Evolutionary conservation across 805 yeast genomes (phyloP).

Genomic region (Zygosaccharomyces gambellarensis): DNA sequence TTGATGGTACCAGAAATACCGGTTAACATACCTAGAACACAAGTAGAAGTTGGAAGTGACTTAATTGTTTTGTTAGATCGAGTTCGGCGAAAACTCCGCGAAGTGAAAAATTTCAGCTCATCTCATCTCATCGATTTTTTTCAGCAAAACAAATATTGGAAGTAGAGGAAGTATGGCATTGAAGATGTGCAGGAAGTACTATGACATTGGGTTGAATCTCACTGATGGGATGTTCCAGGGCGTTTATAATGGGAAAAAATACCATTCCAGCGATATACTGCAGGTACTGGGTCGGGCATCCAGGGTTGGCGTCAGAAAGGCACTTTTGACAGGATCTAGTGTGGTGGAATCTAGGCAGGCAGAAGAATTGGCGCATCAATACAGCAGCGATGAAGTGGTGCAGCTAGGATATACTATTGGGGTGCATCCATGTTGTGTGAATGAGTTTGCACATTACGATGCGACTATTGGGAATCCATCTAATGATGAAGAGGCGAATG

Average conservation of each 20-base stretch:
- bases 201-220: constrained; percentile 65
- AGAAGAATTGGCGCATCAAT: constrained; percentile 46
- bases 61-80: not conserved
- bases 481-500: constrained; percentile 23
- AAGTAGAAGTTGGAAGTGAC: too few relatives aligned
- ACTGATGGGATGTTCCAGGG: constrained; percentile 90
- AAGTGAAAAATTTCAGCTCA: constrained; percentile 1
- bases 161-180: not conserved
- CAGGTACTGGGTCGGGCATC: constrained; percentile 64
- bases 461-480: constrained; percentile 29
- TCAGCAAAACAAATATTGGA: not conserved
- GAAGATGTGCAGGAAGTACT: constrained; percentile 17
- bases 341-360: constrained; percentile 62
- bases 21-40: too few relatives aligned
- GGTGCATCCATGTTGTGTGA: constrained; percentile 89
- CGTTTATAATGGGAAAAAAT: constrained; percentile 59
- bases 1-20: too few relatives aligned
- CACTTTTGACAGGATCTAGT: constrained; percentile 82
- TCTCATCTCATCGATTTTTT: constrained; percentile 5
- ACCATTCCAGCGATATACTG: constrained; percentile 63
- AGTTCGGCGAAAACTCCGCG: not conserved
- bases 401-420: constrained; percentile 71
- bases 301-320: constrained; percentile 55
- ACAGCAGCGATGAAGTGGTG: constrained; percentile 23
- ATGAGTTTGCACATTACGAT: constrained; percentile 40